phyloP scores from a whole-genome alignment of 208 protist species.

The Acanthamoeba lenticulata region DNA sequence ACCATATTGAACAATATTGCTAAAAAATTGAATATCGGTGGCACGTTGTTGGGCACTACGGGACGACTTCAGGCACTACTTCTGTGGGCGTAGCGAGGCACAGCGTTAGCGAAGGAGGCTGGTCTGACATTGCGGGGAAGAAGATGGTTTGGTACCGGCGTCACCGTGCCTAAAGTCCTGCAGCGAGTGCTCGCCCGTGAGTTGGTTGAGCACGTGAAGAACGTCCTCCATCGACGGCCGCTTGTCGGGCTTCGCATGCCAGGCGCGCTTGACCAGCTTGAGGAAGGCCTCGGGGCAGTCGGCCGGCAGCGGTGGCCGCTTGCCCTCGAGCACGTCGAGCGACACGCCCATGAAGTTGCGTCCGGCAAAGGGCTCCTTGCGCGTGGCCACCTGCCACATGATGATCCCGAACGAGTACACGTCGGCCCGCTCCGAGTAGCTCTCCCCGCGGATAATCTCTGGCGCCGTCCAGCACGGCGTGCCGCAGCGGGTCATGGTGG shows the following conservation, averaged over 20 bases:
- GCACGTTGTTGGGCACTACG: no score
- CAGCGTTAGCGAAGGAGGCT: no score
- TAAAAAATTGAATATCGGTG: no score
- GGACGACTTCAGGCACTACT: no score
- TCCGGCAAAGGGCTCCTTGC: neutral
- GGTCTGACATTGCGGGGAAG: no score
- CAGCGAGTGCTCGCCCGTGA: neutral
- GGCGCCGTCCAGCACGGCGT: neutral
- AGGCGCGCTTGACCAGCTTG: neutral
- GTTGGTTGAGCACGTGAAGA: neutral
- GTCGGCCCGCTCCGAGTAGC: neutral
- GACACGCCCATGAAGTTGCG: slow-evolving; percentile 9
- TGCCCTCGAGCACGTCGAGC: neutral
- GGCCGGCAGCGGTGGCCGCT: neutral
- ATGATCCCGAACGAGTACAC: neutral
- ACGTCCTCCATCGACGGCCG: neutral
- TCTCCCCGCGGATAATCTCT: neutral
- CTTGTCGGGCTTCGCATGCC: slow-evolving; percentile 2
- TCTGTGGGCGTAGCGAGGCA: no score
- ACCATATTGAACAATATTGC: no score
- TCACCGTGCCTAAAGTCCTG: no score
- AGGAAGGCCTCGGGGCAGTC: neutral
- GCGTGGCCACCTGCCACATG: neutral
- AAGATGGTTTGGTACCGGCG: no score
- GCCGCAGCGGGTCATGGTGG: neutral